A percentile compares a stretch with the other conserved stretches of the same genome.
Evolutionary conservation across 345 rosid genomes (phyloP).

Genomic region (Arabidopsis thaliana): DNA sequence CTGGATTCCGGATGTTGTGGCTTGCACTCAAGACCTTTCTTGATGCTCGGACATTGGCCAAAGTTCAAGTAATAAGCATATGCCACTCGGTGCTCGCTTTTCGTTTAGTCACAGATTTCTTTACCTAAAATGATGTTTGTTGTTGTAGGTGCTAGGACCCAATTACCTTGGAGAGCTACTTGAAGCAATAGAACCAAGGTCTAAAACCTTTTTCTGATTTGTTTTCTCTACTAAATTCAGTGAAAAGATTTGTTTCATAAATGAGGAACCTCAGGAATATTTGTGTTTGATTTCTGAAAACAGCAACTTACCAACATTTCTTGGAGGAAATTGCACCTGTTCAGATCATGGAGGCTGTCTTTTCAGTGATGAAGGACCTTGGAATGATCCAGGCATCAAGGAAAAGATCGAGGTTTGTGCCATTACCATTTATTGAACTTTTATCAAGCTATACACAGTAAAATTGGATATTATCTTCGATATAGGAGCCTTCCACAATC

Average conservation of each 20-base stretch:
- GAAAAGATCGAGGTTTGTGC: constrained; percentile 38
- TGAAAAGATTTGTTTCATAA: neutral
- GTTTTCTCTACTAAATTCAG: neutral
- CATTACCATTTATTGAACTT: neutral
- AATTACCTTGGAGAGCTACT: constrained; percentile 66
- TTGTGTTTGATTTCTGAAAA: constrained; percentile 21
- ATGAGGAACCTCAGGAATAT: constrained; percentile 8
- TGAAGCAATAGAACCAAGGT: constrained; percentile 86
- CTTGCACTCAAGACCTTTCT: constrained; percentile 92
- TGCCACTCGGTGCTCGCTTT: constrained; percentile 23
- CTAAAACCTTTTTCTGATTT: constrained; percentile 12
- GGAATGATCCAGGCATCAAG: constrained; percentile 83
- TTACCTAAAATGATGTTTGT: constrained; percentile 20
- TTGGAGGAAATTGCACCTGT: constrained; percentile 91
- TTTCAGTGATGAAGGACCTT: constrained; percentile 82
- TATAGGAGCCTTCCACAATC: constrained; percentile 23
- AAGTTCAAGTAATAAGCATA: constrained; percentile 72
- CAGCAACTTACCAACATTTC: constrained; percentile 95
- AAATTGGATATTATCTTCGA: neutral
- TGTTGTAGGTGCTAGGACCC: constrained; percentile 80
- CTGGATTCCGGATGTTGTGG: constrained; percentile 93
- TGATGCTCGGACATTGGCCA: constrained; percentile 76
- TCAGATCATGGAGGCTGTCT: constrained; percentile 81
- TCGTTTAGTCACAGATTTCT: neutral
- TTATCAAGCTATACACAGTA: constrained; percentile 9